A percentile compares a stretch with the other conserved stretches of the same genome.
Conservation (phyloP, 164 flowering plant genomes). For the Liriodendron chinense region DNA sequence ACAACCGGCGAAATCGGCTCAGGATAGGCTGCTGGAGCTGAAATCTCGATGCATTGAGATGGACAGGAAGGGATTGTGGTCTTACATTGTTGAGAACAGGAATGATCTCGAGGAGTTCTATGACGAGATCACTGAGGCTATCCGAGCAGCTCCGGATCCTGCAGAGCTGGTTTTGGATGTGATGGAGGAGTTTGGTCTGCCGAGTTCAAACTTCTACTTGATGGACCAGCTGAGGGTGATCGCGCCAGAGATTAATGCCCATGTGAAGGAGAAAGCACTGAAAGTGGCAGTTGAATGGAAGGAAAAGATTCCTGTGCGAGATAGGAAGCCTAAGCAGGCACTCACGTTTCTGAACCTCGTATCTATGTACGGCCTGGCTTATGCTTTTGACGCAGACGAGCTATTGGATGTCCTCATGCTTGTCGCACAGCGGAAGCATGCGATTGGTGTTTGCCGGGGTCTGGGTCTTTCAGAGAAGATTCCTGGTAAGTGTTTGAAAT, state of each 20-base stretch:
- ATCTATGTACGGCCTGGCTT: slow-evolving; percentile 40
- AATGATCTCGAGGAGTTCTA: slow-evolving; percentile 25
- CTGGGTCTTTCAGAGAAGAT: slow-evolving; percentile 37
- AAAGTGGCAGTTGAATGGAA: slow-evolving; percentile 59
- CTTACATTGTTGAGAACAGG: slow-evolving; percentile 27
- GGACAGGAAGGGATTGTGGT: slow-evolving; percentile 53
- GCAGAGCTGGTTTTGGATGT: slow-evolving; percentile 58
- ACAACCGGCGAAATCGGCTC: background rate
- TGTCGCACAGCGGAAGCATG: slow-evolving; percentile 34
- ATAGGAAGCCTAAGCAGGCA: slow-evolving; percentile 28
- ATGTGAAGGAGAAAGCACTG: slow-evolving; percentile 42
- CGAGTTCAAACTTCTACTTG: slow-evolving; percentile 34
- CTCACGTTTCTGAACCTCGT: slow-evolving; percentile 53
- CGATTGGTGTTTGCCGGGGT: slow-evolving; percentile 36
- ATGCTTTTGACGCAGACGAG: slow-evolving; percentile 33
- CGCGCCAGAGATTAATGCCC: slow-evolving; percentile 12
- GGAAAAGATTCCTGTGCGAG: slow-evolving; percentile 23
- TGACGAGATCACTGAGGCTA: slow-evolving; percentile 43
- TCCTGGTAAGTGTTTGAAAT: slow-evolving; percentile 33
- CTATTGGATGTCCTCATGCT: slow-evolving; percentile 35
- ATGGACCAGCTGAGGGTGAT: slow-evolving; percentile 39
- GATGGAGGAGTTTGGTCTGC: slow-evolving; percentile 35
- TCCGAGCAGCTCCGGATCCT: slow-evolving; percentile 43
- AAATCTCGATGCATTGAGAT: slow-evolving; percentile 41
- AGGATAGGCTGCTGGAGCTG: slow-evolving; percentile 35